Percentiles rank a stretch among this genome's conserved stretches.
Evolutionary conservation across 768 basidiomycete species (phyloP).

Genomic region (Symmetrospora coprosmae): DNA sequence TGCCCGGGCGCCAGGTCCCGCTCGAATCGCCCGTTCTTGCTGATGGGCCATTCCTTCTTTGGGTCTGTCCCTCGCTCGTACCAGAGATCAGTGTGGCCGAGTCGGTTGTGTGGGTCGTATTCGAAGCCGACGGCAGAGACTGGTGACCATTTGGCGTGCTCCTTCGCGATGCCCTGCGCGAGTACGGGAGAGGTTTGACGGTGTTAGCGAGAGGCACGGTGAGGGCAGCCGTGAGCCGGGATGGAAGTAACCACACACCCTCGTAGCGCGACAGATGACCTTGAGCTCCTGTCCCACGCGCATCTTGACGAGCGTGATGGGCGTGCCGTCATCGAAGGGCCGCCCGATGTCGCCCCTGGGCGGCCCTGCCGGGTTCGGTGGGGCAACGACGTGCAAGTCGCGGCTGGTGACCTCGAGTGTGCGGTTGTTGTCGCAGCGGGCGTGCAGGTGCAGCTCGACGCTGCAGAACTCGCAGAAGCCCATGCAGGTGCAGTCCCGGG

Average conservation of each 20-base stretch:
- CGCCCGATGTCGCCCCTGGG: conserved; percentile 22
- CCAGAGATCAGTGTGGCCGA: conserved; percentile 93
- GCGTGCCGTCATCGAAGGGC: conserved; percentile 10
- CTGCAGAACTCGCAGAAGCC: conserved; percentile 74
- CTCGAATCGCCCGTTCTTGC: conserved; percentile 49
- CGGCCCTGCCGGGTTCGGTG: conserved; percentile 3
- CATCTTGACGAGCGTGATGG: conserved; percentile 20
- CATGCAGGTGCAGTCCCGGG: conserved; percentile 68
- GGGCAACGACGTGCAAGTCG: conserved; percentile 43
- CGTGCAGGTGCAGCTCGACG: conserved; percentile 63
- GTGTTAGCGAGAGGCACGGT: not conserved
- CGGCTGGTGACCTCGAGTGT: conserved; percentile 78
- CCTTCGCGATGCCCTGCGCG: conserved; percentile 84
- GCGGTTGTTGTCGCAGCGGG: conserved; percentile 44
- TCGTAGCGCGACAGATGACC: conserved; percentile 75
- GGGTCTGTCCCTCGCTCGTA: conserved; percentile 56
- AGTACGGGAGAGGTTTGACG: not conserved
- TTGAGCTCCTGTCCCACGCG: conserved; percentile 70
- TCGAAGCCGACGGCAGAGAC: conserved; percentile 89
- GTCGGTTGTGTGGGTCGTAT: conserved; percentile 94
- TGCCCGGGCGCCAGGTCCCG: conserved; percentile 14
- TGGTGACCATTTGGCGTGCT: conserved; percentile 98
- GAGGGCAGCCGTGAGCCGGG: not conserved
- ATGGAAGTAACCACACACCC: conserved; percentile 44
- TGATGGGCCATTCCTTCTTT: conserved; percentile 77